Evolutionary conservation across 345 rosid genomes (phyloP), one percentile per base, ranked within the genome.

Genomic region (Populus davidiana): DNA sequence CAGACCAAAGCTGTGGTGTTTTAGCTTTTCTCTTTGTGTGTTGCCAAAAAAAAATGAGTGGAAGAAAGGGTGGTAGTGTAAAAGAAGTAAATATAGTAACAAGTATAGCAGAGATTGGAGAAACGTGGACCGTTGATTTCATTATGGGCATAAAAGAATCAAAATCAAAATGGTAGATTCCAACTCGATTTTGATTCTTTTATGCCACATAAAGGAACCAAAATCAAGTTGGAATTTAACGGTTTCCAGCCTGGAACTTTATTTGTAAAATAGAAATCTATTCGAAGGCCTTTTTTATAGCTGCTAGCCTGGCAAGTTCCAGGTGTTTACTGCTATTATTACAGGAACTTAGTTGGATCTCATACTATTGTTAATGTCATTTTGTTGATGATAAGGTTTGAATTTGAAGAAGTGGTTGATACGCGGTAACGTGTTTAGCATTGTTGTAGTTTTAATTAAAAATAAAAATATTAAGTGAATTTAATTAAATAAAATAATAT

Each of bases 181-280:
- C 7, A 70, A 13, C 47, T 8, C n/a, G 5, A 47, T 66, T 12
- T 86, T 80, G 78, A 73, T 79, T 67, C 33, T 12, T 0, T 7
- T 23, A 12, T 36, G 0, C 41, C 35, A 33, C 35, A 33, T 70
- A n/a, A 27, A 41, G 14, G 81, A 66, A 76, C 71, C 65, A 2
- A 41, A 41, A 41, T 10, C 77, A 66, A 80, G 79, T 81, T 86
- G 83, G 86, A 83, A 76, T 75, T 76, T 25, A 68, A 54, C 44
- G 31, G 69, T 52, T 75, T 79, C 86, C 85, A 85, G 77, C 29
- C 86, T 85, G 88, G 83, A 86, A 73, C 49, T 41, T 79, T 67
- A n/a, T 59, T 56, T 59, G 12, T 2, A 23, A 23, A 2, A 6
- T 5, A 50, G 18, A n/a, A 21, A n/a, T n/a, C 1, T 8, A 56